Evolutionary conservation across 306 rosid species (phyloP).

Genomic region (Betula pendula): DNA sequence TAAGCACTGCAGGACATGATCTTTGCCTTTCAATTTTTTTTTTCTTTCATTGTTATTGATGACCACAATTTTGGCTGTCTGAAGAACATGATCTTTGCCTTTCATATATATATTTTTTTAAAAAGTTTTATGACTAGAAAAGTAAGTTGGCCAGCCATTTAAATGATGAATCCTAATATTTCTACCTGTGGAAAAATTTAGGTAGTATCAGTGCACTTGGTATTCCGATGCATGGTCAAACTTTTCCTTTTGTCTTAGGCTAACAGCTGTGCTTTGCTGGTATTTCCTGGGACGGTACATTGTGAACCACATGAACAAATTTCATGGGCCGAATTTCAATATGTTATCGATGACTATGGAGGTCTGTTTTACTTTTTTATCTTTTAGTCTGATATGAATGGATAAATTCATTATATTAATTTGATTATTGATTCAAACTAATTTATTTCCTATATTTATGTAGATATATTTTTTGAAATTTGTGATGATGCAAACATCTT

Average conservation of each 20-base stretch:
- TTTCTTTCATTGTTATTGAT: too few species aligned
- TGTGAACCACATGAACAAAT: constrained; percentile 85
- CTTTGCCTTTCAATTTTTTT: too few species aligned
- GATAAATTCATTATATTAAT: constrained; percentile 3
- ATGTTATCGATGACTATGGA: constrained; percentile 72
- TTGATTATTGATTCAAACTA: constrained; percentile 17
- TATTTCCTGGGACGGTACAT: constrained; percentile 86
- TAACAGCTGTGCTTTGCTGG: constrained; percentile 67
- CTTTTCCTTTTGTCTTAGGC: constrained; percentile 59
- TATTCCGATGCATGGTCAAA: constrained; percentile 31
- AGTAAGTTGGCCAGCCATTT: constrained; percentile 8
- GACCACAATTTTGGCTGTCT: too few species aligned
- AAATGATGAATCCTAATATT: constrained; percentile 11
- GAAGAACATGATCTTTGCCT: too few species aligned
- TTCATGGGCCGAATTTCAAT: constrained; percentile 74
- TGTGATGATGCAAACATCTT: constrained; percentile 77
- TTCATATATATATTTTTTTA: too few species aligned
- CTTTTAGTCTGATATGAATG: constrained; percentile 23
- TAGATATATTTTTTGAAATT: constrained; percentile 75
- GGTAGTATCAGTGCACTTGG: constrained; percentile 29
- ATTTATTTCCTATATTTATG: constrained; percentile 15
- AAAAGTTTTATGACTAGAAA: constrained; percentile 22
- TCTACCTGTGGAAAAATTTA: constrained; percentile 22
- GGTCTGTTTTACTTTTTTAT: constrained; percentile 46
- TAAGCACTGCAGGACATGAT: neutral